phyloP scores from a whole-genome alignment of 2,329 filamentous ascomycete genomes.

The Aureobasidium sp. region DNA sequence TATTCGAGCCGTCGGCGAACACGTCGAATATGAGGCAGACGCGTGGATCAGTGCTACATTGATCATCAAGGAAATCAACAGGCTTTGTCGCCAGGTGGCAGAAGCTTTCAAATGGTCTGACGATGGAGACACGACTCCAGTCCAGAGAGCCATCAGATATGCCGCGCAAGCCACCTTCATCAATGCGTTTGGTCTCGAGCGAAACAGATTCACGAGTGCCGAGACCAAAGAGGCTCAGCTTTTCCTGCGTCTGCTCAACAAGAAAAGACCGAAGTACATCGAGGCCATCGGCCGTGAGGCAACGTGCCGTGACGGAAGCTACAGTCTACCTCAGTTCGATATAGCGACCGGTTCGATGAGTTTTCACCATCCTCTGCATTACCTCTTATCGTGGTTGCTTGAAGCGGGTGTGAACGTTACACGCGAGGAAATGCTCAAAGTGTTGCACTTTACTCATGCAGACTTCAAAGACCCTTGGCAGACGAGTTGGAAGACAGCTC shows the following conservation, averaged over 20 bases:
- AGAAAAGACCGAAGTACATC: constrained; percentile 33
- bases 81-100: constrained; percentile 78
- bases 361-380: constrained; percentile 95
- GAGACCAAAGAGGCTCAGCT: constrained; percentile 81
- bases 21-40: constrained; percentile 97
- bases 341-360: constrained; percentile 88
- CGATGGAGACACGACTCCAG: constrained; percentile 49
- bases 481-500: constrained; percentile 8
- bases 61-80: constrained; percentile 90
- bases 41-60: constrained; percentile 95
- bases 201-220: constrained; percentile 73
- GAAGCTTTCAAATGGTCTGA: constrained; percentile 59
- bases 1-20: constrained; percentile 80
- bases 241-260: constrained; percentile 52
- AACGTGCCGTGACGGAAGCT: constrained; percentile 10
- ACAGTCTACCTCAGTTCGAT: constrained; percentile 73
- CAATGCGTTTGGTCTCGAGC: constrained; percentile 83
- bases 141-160: constrained; percentile 64
- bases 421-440: constrained; percentile 53
- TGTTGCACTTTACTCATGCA: constrained; percentile 64
- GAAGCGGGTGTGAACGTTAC: constrained; percentile 76
- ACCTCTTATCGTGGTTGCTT: constrained; percentile 90
- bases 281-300: constrained; percentile 22
- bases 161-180: constrained; percentile 78
- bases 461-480: constrained; percentile 49